Evolutionary conservation across 805 yeast genomes (phyloP).

Genomic region (Candida orba): DNA sequence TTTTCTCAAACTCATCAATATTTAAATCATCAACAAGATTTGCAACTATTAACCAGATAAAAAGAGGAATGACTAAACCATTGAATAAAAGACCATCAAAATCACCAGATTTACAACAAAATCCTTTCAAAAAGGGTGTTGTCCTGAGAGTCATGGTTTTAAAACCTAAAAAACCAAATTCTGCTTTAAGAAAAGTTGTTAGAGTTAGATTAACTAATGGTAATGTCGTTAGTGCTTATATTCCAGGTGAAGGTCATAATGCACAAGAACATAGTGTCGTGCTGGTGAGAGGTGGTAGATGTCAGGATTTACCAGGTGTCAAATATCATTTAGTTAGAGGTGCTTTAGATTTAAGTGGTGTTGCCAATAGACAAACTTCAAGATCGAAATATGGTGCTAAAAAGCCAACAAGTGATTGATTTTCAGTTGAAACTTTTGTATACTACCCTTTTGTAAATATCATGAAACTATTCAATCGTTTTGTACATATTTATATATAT

Average conservation of each 20-base stretch:
- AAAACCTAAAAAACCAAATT: constrained; percentile 97
- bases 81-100: constrained; percentile 39
- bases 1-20: constrained; percentile 8
- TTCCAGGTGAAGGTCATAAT: constrained; percentile 98
- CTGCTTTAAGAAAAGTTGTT: constrained; percentile 95
- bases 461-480: too few species aligned
- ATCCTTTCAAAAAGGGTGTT: constrained; percentile 90
- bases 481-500: constrained; percentile 7
- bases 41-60: constrained; percentile 75
- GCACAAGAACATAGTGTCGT: constrained; percentile 97
- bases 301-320: constrained; percentile 97
- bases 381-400: constrained; percentile 94
- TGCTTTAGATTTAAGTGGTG: constrained; percentile 87
- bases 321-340: constrained; percentile 93
- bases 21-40: constrained; percentile 17
- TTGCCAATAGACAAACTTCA: constrained; percentile 83
- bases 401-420: constrained; percentile 49
- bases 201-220: constrained; percentile 92
- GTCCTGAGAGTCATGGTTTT: constrained; percentile 89
- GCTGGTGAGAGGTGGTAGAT: constrained; percentile 95
- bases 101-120: constrained; percentile 76
- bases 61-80: constrained; percentile 57
- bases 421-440: neutral
- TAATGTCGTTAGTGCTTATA: constrained; percentile 80
- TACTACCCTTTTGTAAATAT: constrained; percentile 1